Evolutionary conservation across 768 basidiomycete species (phyloP).

Genomic region (Crucibulum laeve): DNA sequence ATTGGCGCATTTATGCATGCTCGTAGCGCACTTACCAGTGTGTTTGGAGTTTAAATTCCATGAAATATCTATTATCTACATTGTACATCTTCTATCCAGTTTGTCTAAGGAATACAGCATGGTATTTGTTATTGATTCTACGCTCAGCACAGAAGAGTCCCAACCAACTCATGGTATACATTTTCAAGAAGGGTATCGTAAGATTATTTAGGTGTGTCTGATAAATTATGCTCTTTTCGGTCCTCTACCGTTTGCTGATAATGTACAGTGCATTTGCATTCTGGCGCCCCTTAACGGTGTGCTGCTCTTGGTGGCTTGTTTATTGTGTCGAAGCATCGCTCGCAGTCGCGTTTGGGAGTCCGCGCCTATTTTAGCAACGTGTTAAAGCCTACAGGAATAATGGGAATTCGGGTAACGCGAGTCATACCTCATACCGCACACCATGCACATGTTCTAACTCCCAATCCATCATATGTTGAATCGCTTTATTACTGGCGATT

Average conservation of each 20-base stretch:
- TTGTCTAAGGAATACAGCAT: no score
- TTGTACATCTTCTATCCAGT: no score
- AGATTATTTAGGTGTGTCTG: not conserved
- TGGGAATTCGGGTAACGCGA: not conserved
- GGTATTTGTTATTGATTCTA: no score
- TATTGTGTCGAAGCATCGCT: no score
- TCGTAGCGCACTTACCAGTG: no score
- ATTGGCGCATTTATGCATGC: no score
- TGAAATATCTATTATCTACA: no score
- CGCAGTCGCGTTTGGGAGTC: not conserved
- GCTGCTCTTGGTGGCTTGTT: not conserved
- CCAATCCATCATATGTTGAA: constrained; percentile 14
- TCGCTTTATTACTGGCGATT: not conserved
- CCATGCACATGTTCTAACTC: constrained; percentile 19
- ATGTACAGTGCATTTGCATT: not conserved
- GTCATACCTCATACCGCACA: constrained; percentile 20
- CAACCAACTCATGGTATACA: no score
- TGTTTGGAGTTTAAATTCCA: no score
- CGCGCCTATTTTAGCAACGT: not conserved
- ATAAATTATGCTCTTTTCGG: not conserved
- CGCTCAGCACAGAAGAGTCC: no score
- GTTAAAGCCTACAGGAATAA: not conserved
- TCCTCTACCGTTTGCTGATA: not conserved
- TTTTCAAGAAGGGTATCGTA: not conserved
- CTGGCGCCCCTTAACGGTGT: not conserved